A percentile compares a stretch with the other conserved stretches of the same genome.
Evolutionary conservation across 805 yeast species (phyloP).

Genomic region (Candida verbasci): DNA sequence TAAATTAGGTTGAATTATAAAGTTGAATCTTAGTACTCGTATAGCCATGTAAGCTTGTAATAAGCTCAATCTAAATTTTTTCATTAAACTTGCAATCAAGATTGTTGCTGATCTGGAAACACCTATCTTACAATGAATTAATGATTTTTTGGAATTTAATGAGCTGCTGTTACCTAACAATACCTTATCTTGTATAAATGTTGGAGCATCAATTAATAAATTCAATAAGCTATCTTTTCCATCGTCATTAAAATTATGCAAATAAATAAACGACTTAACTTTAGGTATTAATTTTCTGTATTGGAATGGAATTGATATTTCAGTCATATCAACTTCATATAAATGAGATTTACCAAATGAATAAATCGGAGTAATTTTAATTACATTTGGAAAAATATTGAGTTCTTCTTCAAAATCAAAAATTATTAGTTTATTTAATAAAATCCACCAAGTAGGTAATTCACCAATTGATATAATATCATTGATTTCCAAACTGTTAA

Average conservation of each 20-base stretch:
- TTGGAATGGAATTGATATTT: background rate
- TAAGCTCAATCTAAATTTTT: slow-evolving; percentile 23
- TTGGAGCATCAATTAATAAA: slow-evolving; percentile 26
- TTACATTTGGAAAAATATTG: too few species aligned
- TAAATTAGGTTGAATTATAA: slow-evolving; percentile 40
- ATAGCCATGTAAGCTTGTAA: slow-evolving; percentile 34
- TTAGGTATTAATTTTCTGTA: slow-evolving; percentile 1
- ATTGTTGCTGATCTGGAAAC: slow-evolving; percentile 41
- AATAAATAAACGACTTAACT: slow-evolving; percentile 18
- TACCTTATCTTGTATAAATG: slow-evolving; percentile 23
- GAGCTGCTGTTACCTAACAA: too few species aligned
- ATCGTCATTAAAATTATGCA: slow-evolving; percentile 34
- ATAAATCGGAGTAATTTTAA: slow-evolving; percentile 17
- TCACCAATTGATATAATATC: slow-evolving; percentile 33
- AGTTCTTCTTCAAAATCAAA: slow-evolving; percentile 16
- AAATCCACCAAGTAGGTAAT: slow-evolving; percentile 27
- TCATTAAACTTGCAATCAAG: slow-evolving; percentile 37
- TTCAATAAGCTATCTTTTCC: slow-evolving; percentile 32
- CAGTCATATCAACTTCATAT: slow-evolving; percentile 16
- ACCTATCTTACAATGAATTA: slow-evolving; percentile 39
- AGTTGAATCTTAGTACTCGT: slow-evolving; percentile 35
- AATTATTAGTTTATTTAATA: slow-evolving; percentile 9
- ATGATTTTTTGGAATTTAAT: slow-evolving; percentile 11
- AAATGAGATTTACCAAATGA: slow-evolving; percentile 16
- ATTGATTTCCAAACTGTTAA: slow-evolving; percentile 19